Conservation (phyloP, 495 filamentous ascomycete species). For the Xylaria palmicola region DNA sequence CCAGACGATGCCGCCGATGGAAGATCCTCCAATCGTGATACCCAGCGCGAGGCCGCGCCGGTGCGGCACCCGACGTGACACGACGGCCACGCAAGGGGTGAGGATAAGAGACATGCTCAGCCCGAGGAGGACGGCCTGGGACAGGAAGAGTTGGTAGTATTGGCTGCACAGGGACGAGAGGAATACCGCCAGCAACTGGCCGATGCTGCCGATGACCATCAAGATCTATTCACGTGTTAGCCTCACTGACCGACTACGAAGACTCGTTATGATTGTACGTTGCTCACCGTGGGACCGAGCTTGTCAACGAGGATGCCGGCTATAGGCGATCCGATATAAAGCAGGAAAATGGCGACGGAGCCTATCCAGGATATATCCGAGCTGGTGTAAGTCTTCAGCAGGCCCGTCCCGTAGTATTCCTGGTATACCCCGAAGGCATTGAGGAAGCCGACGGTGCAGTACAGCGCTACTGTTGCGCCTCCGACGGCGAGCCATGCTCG, state of each 20-base stretch:
- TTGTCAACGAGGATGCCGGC: conserved; percentile 46
- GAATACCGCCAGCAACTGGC: conserved; percentile 36
- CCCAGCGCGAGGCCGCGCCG: conserved; percentile 52
- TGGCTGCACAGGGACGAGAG: conserved; percentile 53
- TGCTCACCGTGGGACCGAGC: conserved; percentile 39
- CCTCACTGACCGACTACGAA: neutral
- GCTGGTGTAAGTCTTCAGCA: conserved; percentile 42
- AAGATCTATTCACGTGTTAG: conserved; percentile 12
- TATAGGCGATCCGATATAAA: conserved; percentile 38
- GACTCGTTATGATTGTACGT: neutral
- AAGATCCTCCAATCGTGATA: conserved; percentile 52
- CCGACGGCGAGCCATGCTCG: conserved; percentile 28
- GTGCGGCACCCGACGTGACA: conserved; percentile 47
- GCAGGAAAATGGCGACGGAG: conserved; percentile 45
- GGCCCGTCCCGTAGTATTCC: conserved; percentile 49
- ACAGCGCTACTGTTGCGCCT: conserved; percentile 31
- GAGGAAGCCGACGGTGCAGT: conserved; percentile 45
- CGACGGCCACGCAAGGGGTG: conserved; percentile 45
- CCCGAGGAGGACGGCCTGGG: conserved; percentile 54
- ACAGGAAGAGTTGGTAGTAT: conserved; percentile 58
- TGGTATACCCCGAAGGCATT: conserved; percentile 63
- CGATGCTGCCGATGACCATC: conserved; percentile 16
- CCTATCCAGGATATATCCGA: conserved; percentile 52
- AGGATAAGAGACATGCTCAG: conserved; percentile 44
- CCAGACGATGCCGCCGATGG: conserved; percentile 54